Conservation (phyloP, 352 stramenopile genomes). For the Detonula confervacea region DNA sequence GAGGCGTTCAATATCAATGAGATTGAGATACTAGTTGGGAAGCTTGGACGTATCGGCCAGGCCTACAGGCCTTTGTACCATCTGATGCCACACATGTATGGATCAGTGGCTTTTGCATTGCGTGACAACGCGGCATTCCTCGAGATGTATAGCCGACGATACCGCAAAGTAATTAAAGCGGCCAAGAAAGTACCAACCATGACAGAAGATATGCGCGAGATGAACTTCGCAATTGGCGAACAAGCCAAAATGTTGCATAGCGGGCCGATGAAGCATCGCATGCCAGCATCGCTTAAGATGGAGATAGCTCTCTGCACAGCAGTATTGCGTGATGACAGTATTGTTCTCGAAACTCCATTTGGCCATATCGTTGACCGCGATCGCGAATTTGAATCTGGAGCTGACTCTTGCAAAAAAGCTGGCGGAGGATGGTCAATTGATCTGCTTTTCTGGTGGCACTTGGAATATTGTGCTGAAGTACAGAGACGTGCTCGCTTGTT, state of each 20-base stretch:
- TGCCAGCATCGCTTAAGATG: background rate
- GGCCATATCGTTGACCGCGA: conserved; percentile 1
- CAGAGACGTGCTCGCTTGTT: background rate
- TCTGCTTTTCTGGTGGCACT: conserved; percentile 8
- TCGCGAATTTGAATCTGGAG: background rate
- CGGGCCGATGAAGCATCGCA: background rate
- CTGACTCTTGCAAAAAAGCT: conserved; percentile 5
- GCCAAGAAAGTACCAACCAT: background rate
- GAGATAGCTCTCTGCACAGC: background rate
- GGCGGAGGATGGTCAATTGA: conserved; percentile 6
- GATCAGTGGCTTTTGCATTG: background rate
- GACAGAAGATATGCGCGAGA: conserved; percentile 7
- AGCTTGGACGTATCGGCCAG: background rate
- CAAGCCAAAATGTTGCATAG: background rate
- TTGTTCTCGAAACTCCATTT: background rate
- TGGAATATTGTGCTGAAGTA: background rate
- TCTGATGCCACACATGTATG: background rate
- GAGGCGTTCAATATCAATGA: background rate
- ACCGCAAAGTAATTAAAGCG: background rate
- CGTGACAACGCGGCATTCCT: background rate
- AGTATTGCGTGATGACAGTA: background rate
- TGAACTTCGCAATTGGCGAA: conserved; percentile 6
- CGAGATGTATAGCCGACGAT: background rate
- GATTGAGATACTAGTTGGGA: background rate
- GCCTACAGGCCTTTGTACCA: background rate